phyloP scores from a whole-genome alignment of 2,329 filamentous ascomycete genomes.

The Ophiostoma himal-ulmi region DNA sequence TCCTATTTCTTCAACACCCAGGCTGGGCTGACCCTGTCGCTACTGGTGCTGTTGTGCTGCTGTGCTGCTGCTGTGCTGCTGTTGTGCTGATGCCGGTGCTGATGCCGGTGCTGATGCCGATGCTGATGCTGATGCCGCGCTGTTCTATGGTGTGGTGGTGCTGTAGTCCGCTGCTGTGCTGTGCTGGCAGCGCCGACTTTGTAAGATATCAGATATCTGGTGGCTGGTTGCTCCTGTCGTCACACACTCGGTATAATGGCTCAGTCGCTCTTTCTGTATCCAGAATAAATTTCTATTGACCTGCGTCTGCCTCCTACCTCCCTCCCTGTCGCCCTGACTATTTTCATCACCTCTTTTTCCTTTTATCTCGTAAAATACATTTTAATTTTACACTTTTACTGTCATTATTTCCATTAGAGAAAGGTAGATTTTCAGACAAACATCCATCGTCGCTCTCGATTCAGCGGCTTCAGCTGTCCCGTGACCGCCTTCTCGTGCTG shows the following conservation, averaged over 20 bases:
- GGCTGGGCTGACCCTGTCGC: neutral
- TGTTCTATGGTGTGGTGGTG: neutral
- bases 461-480: conserved; percentile 13
- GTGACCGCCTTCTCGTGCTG: conserved; percentile 16
- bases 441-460: neutral
- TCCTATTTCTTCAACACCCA: conserved; percentile 9
- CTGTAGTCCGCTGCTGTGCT: conserved; percentile 9
- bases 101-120: neutral
- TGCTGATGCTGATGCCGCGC: neutral
- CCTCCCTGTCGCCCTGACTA: neutral
- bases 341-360: neutral
- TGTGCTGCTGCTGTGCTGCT: neutral
- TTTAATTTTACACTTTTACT: conserved; percentile 9
- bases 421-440: neutral
- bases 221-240: conserved; percentile 13
- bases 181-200: conserved; percentile 10
- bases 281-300: neutral
- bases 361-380: neutral
- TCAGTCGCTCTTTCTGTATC: conserved; percentile 2
- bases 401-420: neutral
- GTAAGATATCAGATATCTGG: conserved; percentile 9
- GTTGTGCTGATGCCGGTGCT: neutral
- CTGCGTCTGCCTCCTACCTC: neutral
- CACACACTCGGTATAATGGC: conserved; percentile 15
- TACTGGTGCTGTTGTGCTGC: neutral